A percentile compares a stretch with the other conserved stretches of the same genome.
Evolutionary conservation across 179 eudicot genomes (phyloP).

Genomic region (Camellia oleifera): DNA sequence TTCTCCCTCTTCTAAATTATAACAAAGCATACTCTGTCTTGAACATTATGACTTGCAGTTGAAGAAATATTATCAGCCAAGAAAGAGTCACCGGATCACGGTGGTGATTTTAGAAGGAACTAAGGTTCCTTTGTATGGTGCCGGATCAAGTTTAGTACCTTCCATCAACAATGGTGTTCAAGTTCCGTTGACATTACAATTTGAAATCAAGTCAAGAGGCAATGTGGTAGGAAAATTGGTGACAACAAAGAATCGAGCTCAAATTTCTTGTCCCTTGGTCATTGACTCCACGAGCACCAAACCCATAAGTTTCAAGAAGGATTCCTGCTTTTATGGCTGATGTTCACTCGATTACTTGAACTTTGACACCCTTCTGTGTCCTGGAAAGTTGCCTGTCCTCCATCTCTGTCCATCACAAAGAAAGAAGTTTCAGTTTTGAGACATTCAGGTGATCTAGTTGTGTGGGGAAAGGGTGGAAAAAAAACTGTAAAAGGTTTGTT

Average conservation of each 20-base stretch:
- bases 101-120: slow-evolving; percentile 51
- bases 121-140: slow-evolving; percentile 83
- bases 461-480: not conserved
- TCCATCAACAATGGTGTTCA: slow-evolving; percentile 28
- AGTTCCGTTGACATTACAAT: slow-evolving; percentile 60
- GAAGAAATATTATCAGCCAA: slow-evolving; percentile 68
- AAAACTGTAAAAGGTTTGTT: not conserved
- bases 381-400: not conserved
- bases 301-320: slow-evolving; percentile 67
- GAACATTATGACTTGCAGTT: slow-evolving; percentile 36
- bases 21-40: not conserved
- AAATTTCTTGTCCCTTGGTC: slow-evolving; percentile 52
- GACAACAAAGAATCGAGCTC: slow-evolving; percentile 43
- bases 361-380: not conserved
- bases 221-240: slow-evolving; percentile 83
- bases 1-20: not conserved
- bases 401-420: not conserved
- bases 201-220: slow-evolving; percentile 52
- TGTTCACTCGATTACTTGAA: not conserved
- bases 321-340: slow-evolving; percentile 50
- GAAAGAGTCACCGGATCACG: slow-evolving; percentile 60
- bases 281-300: slow-evolving; percentile 60
- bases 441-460: not conserved
- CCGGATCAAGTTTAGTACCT: slow-evolving; percentile 57
- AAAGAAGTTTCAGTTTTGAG: slow-evolving; percentile 1